These are phyloP conservation scores for Dictyostelium brefeldianum DNA, from an alignment of 78 protist species.

Conservation along the genomic window DNA sequence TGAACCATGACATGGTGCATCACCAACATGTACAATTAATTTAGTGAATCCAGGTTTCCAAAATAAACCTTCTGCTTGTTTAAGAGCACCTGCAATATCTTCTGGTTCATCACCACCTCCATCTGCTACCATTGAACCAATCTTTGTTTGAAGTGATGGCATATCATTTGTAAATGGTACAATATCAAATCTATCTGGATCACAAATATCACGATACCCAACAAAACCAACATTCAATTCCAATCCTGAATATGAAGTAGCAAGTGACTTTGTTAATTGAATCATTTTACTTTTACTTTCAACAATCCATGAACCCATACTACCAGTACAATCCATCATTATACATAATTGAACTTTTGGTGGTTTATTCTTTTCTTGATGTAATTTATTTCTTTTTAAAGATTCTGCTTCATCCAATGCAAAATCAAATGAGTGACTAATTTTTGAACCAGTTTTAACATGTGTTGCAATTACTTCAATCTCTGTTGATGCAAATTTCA, in stretches of 20 bases:
- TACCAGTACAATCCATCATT: slow-evolving; percentile 14
- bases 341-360: slow-evolving; percentile 7
- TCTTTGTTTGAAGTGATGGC: not conserved
- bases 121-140: not conserved
- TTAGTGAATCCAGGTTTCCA: not conserved
- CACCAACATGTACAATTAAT: slow-evolving; percentile 22
- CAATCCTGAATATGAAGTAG: not conserved
- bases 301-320: not conserved
- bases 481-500: slow-evolving; percentile 18
- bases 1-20: slow-evolving; percentile 24
- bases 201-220: slow-evolving; percentile 8
- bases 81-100: slow-evolving; percentile 6
- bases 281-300: not conserved
- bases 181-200: not conserved
- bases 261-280: not conserved
- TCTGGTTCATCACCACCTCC: slow-evolving; percentile 16
- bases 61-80: not conserved
- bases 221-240: not conserved
- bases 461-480: not conserved
- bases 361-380: not conserved
- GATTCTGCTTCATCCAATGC: not conserved
- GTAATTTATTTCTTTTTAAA: not conserved
- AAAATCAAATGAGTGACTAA: not conserved
- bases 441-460: not conserved
- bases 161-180: slow-evolving; percentile 6